phyloP scores from a whole-genome alignment of 2,329 filamentous ascomycete species.

The Pestalotiopsis sp. region DNA sequence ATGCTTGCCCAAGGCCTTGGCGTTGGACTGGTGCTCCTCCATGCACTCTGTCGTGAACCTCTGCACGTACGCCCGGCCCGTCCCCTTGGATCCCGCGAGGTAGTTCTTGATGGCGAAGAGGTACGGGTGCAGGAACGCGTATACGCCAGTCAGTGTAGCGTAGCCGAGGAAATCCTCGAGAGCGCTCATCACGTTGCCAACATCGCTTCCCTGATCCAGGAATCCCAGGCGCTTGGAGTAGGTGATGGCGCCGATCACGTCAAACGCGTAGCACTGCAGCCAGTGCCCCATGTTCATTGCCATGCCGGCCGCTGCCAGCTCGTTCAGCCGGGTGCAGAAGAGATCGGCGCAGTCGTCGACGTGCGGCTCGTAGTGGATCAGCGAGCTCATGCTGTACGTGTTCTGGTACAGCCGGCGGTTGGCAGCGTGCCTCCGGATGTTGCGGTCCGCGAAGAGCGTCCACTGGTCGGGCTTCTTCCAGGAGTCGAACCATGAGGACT shows the following conservation, averaged over 20 bases:
- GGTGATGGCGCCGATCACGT: slow-evolving; percentile 27
- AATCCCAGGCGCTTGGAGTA: slow-evolving; percentile 25
- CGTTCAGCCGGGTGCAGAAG: slow-evolving; percentile 28
- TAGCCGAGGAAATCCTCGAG: slow-evolving; percentile 19
- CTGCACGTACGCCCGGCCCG: slow-evolving; percentile 28
- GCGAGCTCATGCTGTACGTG: slow-evolving; percentile 34
- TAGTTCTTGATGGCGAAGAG: slow-evolving; percentile 15
- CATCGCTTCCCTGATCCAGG: slow-evolving; percentile 26
- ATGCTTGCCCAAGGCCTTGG: background rate
- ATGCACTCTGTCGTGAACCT: slow-evolving; percentile 25
- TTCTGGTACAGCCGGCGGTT: slow-evolving; percentile 30
- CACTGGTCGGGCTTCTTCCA: slow-evolving; percentile 24
- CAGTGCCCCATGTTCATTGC: slow-evolving; percentile 27
- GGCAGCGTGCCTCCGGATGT: slow-evolving; percentile 27
- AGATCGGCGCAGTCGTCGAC: slow-evolving; percentile 34
- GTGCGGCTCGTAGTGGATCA: slow-evolving; percentile 36
- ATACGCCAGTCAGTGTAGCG: slow-evolving; percentile 26
- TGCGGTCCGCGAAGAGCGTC: slow-evolving; percentile 33
- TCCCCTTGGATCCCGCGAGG: slow-evolving; percentile 20
- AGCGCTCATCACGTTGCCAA: slow-evolving; percentile 10
- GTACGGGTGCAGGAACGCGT: slow-evolving; percentile 18
- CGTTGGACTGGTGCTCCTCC: slow-evolving; percentile 14
- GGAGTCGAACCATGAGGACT: slow-evolving; percentile 35
- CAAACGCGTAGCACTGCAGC: slow-evolving; percentile 27
- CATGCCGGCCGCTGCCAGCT: slow-evolving; percentile 21